Percentiles rank a stretch among this genome's conserved stretches.
Conservation (phyloP, 257 asterid genomes). For the Gardenia jasminoides region DNA sequence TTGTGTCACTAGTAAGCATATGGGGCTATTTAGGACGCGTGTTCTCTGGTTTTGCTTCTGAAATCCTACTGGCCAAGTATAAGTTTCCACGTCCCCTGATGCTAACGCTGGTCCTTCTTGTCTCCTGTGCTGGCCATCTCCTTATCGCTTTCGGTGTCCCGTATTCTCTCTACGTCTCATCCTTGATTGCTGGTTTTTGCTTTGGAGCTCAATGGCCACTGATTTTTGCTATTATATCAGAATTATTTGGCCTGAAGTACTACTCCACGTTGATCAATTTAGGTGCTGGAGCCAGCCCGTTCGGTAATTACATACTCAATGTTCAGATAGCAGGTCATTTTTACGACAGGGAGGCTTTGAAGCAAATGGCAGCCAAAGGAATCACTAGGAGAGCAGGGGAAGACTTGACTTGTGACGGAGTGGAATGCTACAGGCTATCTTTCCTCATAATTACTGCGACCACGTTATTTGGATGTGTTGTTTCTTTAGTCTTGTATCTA, state of each 20-base stretch:
- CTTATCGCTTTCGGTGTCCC: constrained; percentile 35
- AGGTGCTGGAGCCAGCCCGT: constrained; percentile 54
- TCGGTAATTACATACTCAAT: constrained; percentile 51
- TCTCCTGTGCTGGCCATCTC: constrained; percentile 45
- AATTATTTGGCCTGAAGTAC: constrained; percentile 41
- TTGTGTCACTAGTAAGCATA: constrained; percentile 49
- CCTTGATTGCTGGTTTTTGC: constrained; percentile 38
- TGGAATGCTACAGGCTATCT: constrained; percentile 44
- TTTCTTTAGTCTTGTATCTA: constrained; percentile 39
- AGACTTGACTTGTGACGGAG: constrained; percentile 44
- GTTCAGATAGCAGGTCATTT: constrained; percentile 47
- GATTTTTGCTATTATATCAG: constrained; percentile 40
- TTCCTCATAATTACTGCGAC: constrained; percentile 47
- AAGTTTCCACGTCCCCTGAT: constrained; percentile 44
- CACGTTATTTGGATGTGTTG: constrained; percentile 36
- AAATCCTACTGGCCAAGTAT: constrained; percentile 35
- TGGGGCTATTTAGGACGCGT: constrained; percentile 53
- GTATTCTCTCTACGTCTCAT: constrained; percentile 34
- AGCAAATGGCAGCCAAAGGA: constrained; percentile 42
- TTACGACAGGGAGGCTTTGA: constrained; percentile 48
- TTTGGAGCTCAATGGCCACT: constrained; percentile 55
- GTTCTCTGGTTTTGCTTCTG: constrained; percentile 39
- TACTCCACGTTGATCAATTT: constrained; percentile 43
- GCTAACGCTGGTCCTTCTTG: constrained; percentile 38
- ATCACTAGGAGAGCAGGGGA: constrained; percentile 31